Evolutionary conservation across 2,329 filamentous ascomycete genomes (phyloP).

Genomic region (Botrytis byssoidea): DNA sequence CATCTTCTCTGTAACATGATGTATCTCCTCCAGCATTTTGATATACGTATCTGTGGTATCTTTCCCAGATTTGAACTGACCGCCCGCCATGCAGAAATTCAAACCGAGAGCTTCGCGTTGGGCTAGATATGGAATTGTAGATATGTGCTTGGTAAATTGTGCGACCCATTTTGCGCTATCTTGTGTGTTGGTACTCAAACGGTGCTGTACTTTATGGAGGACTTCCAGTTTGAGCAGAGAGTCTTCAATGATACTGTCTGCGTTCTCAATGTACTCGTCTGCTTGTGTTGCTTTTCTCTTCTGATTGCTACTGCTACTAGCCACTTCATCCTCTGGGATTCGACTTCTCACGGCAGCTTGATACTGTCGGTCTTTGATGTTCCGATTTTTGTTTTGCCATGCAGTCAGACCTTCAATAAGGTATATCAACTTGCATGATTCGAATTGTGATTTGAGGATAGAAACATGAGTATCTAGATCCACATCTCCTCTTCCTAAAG

Average conservation of each 20-base stretch:
- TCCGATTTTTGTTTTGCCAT: slow-evolving; percentile 69
- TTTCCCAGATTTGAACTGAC: slow-evolving; percentile 71
- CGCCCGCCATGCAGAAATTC: slow-evolving; percentile 75
- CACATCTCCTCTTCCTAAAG: slow-evolving; percentile 47
- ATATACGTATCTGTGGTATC: slow-evolving; percentile 65
- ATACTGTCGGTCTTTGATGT: slow-evolving; percentile 65
- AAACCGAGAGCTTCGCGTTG: slow-evolving; percentile 52
- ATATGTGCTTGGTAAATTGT: slow-evolving; percentile 75
- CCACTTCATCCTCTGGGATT: slow-evolving; percentile 40
- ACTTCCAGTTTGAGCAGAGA: slow-evolving; percentile 70
- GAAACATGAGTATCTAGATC: slow-evolving; percentile 59
- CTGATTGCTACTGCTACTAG: slow-evolving; percentile 18
- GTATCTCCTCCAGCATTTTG: slow-evolving; percentile 74
- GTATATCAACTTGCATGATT: slow-evolving; percentile 59
- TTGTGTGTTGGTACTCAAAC: slow-evolving; percentile 59
- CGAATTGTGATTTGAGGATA: slow-evolving; percentile 54
- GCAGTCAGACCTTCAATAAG: slow-evolving; percentile 66
- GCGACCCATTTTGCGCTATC: slow-evolving; percentile 73
- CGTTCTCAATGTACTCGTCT: slow-evolving; percentile 52
- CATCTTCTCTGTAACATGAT: slow-evolving; percentile 67
- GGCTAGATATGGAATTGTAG: slow-evolving; percentile 67
- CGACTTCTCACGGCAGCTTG: slow-evolving; percentile 59
- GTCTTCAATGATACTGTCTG: slow-evolving; percentile 66
- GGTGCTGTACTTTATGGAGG: slow-evolving; percentile 62
- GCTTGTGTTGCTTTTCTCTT: slow-evolving; percentile 43